Base-by-base conservation (phyloP, 768 basidiomycete genomes). In the Kwoniella botswanensis region DNA sequence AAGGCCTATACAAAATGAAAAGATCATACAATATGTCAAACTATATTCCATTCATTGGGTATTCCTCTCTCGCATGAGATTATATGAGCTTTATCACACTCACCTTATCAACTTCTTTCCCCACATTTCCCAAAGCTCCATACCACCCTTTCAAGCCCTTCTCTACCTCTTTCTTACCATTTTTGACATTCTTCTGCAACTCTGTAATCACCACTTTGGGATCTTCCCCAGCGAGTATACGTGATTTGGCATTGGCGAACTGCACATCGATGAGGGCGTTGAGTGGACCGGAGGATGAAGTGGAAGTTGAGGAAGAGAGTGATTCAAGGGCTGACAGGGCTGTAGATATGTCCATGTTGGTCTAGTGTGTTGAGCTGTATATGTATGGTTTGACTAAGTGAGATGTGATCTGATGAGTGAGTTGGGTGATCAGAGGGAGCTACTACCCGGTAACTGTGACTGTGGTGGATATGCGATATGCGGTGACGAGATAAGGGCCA, bases 101-200 rank as follows among this genome's bases (percentile, higher is more conserved):
- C 67, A 92, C 96, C 90, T 97, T 98, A 80, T 98, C 96, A 80
- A 98, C 83, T 0, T 89, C 87, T 84, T 94, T 98, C 35, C 93
- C 93, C 46, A 95, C 86, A 74, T 89, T 88, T 29, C 89, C 88
- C 10, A 97, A 84, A 2, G 90, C 89, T 21, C 87, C 88, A 76
- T 95, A 93, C 43, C 93, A 87, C 75, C 94, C 94, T 83, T 95
- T 98, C 86, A 94, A 90, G 3, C 90, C 87, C 44, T 94, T 92
- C 68, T 93, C 92, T 1, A 94, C 86, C 68, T 93, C 92, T 81
- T 90, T 93, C 89, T 92, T 94, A 83, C 84, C 88, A 0, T 85
- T 82, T 60, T 92, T 91, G 2, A 93, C 87, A 2, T 86, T 86
- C 67, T 73, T 75, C 65, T 80, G 76, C 61, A 80, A 29, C 24